Evolutionary conservation across 805 yeast genomes (phyloP), one percentile per base, ranked within the genome.

Genomic region (Hemisphaericaspora nanyangensis): DNA sequence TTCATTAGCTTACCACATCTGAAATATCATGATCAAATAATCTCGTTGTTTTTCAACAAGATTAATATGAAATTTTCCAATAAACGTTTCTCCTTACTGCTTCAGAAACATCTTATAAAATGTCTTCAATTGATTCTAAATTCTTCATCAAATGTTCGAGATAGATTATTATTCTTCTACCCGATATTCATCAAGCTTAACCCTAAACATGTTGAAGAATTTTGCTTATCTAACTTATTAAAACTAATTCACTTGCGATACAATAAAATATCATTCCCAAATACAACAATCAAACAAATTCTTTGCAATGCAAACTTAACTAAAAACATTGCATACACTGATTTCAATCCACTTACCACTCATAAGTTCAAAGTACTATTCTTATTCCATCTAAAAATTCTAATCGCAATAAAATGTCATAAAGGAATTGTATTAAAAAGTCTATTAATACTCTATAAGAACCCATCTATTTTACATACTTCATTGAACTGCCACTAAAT

Each of bases 401-500:
- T 41, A 3, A 10, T 7, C 4, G 20, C 20, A 34, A 13, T 29
- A 16, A 34, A 35, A 10, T 35, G 22, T 33, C 29, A 26, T 15
- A 15, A 40, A 10, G 35, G 32, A 15, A 5, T 35, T 6, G 11
- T 43, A 13, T 30, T 40, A 7, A 40, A 37, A 22, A 37, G 42
- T 25, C 17, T 43, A 26, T 22, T 40, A 17, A 29, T 40, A 18
- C 29, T 31, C 30, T 17, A 40, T 29, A 35, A 39, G 15, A 33
- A 38, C 11, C 45, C 45, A 17, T 3, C 39, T 38, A 41, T 35
- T 49, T 49, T 24, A 82, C 48, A 30, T 74, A 70, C 58, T 72
- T 81, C 37, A 87, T 81, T 0, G 95, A 91, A 38, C 76, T 72
- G 44, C 74, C 82, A 35, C 82, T 74, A 49, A 85, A 76, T 4